Evolutionary conservation across 2,329 filamentous ascomycete genomes (phyloP), one percentile per base, ranked within the genome.

Genomic region (Verticillium longisporum): DNA sequence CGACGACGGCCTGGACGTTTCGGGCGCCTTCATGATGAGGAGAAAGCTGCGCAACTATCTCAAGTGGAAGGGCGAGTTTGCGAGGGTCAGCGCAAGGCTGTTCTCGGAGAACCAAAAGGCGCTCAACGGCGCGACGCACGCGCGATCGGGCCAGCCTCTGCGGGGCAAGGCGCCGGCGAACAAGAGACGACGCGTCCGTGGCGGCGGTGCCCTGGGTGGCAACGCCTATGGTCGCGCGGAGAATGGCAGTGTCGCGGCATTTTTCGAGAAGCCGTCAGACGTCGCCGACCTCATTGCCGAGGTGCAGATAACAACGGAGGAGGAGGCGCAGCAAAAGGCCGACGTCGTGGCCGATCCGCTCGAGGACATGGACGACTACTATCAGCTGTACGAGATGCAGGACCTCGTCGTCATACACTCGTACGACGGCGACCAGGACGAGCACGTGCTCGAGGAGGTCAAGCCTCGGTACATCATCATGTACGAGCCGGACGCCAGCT

Each of bases 391-490:
- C 72, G 91, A 96, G 60, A 95, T 96, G 87, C 85, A 91, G 67
- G 91, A 97, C 66, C 79, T 98, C 21, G 83, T 98, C 13, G 86
- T 97, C 50, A 82, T 98, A 18, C 95, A 98, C 72, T 90, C 95
- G 1, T 99, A 97, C 72, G 92, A 97, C 62, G 93, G 93, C 11
- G 95, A 98, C 71, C 89, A 94, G 78, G 95, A 99, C 72, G 95
- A 98, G 71, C 91, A 96, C 72, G 83, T 98, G n/a, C 83, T 99
- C 1, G 94, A 99, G 72, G 95, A 99, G 75, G 83, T 95, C 61
- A 92, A 91, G 70, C 95, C 95, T 37, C 88, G 91, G 63, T 97
- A 97, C 74, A 92, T 99, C 62, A 90, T 99, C 77, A 98, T 99
- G 95, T 99, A 97, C 74, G 95, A 98, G 72, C 94, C 95, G 1